phyloP scores from a whole-genome alignment of 2,329 filamentous ascomycete genomes.

The Colletotrichum shisoi region DNA sequence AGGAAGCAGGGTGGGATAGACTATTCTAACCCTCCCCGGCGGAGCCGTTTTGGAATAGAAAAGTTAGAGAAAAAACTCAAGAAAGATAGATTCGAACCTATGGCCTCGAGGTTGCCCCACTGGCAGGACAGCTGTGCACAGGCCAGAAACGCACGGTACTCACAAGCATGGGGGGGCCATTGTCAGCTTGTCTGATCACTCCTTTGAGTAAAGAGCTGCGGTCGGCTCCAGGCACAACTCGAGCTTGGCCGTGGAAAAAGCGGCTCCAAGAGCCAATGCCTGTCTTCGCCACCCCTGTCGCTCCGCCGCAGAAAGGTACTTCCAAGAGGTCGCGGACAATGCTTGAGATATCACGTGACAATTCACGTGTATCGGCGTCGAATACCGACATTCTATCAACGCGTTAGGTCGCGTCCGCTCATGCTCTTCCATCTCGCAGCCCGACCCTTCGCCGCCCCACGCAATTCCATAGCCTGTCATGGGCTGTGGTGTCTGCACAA shows the following conservation, averaged over 20 bases:
- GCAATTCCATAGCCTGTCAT: background rate
- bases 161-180: too few species aligned
- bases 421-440: background rate
- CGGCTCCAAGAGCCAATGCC: background rate
- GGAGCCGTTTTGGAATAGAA: too few species aligned
- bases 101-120: too few species aligned
- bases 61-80: too few species aligned
- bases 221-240: constrained; percentile 27
- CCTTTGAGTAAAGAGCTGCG: too few species aligned
- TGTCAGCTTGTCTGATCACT: too few species aligned
- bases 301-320: background rate
- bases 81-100: too few species aligned
- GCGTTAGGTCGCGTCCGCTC: constrained; percentile 6
- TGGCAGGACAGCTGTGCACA: too few species aligned
- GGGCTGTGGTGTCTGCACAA: background rate
- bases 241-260: constrained; percentile 4
- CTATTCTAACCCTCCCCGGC: too few species aligned
- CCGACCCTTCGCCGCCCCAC: background rate
- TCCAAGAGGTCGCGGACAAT: background rate
- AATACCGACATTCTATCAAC: background rate
- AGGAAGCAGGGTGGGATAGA: too few species aligned
- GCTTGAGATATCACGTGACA: rapidly evolving
- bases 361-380: constrained; percentile 16
- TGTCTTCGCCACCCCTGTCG: background rate
- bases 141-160: too few species aligned